Conservation (phyloP, 2,329 filamentous ascomycete species). For the Diplodia seriata region DNA sequence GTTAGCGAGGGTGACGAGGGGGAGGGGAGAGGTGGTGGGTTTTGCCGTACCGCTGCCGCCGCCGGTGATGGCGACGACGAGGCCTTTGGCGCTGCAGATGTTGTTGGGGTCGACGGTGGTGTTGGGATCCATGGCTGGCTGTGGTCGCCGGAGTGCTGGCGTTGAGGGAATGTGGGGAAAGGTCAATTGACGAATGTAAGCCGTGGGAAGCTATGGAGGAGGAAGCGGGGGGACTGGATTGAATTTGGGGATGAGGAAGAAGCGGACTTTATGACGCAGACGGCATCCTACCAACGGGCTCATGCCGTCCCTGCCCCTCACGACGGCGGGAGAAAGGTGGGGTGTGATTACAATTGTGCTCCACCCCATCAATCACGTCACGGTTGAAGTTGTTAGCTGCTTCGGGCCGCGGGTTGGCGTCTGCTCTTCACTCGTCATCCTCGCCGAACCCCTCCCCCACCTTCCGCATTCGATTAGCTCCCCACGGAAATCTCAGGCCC, state of each 20-base stretch:
- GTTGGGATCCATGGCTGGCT: constrained; percentile 45
- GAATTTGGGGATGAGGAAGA: neutral
- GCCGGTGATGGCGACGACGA: constrained; percentile 52
- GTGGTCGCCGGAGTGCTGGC: neutral
- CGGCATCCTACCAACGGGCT: neutral
- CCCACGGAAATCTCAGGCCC: constrained; percentile 6
- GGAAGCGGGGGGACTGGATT: neutral
- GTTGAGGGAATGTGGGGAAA: neutral
- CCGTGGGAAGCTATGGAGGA: neutral
- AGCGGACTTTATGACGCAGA: constrained; percentile 4
- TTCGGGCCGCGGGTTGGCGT: constrained; percentile 18
- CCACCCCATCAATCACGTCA: constrained; percentile 21
- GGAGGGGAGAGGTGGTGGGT: neutral
- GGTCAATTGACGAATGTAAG: neutral
- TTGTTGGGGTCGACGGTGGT: constrained; percentile 43
- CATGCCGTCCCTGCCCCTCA: neutral
- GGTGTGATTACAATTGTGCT: constrained; percentile 7
- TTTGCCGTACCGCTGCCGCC: constrained; percentile 49
- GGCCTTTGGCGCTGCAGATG: constrained; percentile 50
- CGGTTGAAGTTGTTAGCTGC: neutral
- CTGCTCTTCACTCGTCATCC: neutral
- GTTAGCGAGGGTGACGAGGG: constrained; percentile 34
- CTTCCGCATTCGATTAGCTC: neutral
- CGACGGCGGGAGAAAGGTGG: constrained; percentile 12
- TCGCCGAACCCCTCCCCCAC: neutral